A percentile compares a stretch with the other conserved stretches of the same genome.
These are phyloP conservation scores for Eucalyptus dawsonii DNA, from an alignment of 345 rosid species.

Conservation along the genomic window DNA sequence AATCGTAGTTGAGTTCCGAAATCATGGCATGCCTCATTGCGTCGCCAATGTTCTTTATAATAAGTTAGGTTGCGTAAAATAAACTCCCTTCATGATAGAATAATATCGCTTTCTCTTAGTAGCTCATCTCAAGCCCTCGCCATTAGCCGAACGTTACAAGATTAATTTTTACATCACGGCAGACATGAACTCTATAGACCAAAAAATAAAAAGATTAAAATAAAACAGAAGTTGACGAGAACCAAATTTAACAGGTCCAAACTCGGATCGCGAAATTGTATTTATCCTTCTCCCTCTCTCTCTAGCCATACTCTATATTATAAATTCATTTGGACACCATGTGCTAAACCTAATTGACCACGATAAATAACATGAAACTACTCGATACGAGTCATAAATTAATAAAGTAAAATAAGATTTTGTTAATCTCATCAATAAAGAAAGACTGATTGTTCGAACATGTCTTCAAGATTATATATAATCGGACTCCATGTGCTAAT, in stretches of 20 bases:
- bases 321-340: not conserved
- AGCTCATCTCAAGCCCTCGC: no score
- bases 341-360: not conserved
- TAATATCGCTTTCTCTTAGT: no score
- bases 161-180: not conserved
- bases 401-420: not conserved
- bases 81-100: no score
- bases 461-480: not conserved
- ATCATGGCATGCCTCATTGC: not conserved
- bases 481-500: not conserved
- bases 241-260: not conserved
- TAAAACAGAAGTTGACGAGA: not conserved
- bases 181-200: not conserved
- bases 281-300: no score
- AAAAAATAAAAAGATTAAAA: not conserved
- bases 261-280: not conserved
- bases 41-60: not conserved
- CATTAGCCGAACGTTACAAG: not conserved
- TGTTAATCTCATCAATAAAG: no score
- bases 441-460: no score
- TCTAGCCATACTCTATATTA: no score
- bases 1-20: not conserved
- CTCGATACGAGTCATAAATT: not conserved
- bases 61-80: no score
- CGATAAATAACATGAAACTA: no score